phyloP scores from a whole-genome alignment of 257 asterid species.

The Buddleja alternifolia region DNA sequence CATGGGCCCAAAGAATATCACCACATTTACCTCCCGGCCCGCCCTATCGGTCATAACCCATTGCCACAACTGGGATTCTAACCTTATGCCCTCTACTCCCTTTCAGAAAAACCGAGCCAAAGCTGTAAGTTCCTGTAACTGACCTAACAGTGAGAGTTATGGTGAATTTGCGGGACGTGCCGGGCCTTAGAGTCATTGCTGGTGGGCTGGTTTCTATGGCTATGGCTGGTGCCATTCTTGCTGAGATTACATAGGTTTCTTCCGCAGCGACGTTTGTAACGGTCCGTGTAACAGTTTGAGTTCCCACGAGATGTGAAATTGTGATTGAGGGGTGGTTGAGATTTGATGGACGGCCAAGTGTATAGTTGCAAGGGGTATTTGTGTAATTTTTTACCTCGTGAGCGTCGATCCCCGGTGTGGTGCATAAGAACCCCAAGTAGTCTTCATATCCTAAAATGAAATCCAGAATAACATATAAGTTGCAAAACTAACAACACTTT shows the following conservation, averaged over 20 bases:
- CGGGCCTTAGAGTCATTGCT: conserved; percentile 86
- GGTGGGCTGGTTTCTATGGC: conserved; percentile 91
- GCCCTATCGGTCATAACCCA: conserved; percentile 55
- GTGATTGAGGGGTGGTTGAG: conserved; percentile 86
- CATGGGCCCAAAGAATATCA: conserved; percentile 48
- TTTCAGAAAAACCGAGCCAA: conserved; percentile 83
- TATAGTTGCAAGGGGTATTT: conserved; percentile 84
- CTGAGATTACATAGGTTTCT: conserved; percentile 85
- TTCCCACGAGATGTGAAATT: conserved; percentile 88
- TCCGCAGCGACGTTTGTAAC: conserved; percentile 86
- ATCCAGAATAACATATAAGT: conserved; percentile 22
- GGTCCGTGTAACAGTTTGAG: conserved; percentile 72
- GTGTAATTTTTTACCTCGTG: conserved; percentile 72
- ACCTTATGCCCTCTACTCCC: conserved; percentile 96
- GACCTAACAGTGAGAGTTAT: conserved; percentile 80
- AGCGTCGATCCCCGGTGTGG: conserved; percentile 76
- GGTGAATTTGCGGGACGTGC: conserved; percentile 58
- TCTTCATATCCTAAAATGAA: conserved; percentile 68
- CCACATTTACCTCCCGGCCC: conserved; percentile 16
- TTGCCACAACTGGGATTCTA: conserved; percentile 80
- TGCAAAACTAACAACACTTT: not conserved
- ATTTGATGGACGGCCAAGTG: conserved; percentile 84
- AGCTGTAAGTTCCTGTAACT: conserved; percentile 76
- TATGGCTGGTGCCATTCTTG: conserved; percentile 86
- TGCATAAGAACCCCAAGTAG: conserved; percentile 93